Conservation (phyloP, 495 filamentous ascomycete genomes). For the Venustampulla echinocandica region DNA sequence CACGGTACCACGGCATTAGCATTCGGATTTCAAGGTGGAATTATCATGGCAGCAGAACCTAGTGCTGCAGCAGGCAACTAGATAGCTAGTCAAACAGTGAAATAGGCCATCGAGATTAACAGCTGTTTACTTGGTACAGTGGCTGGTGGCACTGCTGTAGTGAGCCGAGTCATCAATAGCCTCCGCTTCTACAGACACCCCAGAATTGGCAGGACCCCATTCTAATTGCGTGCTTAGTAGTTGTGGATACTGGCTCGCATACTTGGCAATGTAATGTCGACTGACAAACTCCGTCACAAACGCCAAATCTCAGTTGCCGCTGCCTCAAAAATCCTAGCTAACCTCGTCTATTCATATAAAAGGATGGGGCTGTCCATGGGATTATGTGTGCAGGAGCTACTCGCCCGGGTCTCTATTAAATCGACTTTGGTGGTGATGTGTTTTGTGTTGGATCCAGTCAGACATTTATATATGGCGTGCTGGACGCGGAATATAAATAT, state of each 20-base stretch:
- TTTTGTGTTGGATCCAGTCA: slow-evolving; percentile 98
- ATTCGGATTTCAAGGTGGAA: slow-evolving; percentile 94
- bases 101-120: slow-evolving; percentile 97
- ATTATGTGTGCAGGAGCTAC: slow-evolving; percentile 97
- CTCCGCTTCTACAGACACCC: no score
- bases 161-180: no score
- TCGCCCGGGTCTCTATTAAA: slow-evolving; percentile 94
- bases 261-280: slow-evolving; percentile 96
- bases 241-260: slow-evolving; percentile 99
- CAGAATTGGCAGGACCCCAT: no score
- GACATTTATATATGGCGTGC: slow-evolving; percentile 96
- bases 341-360: slow-evolving; percentile 97
- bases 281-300: slow-evolving; percentile 98
- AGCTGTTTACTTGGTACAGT: slow-evolving; percentile 88
- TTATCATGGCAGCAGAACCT: slow-evolving; percentile 96
- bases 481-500: slow-evolving; percentile 90
- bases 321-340: slow-evolving; percentile 95
- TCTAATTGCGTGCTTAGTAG: no score
- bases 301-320: slow-evolving; percentile 95
- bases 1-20: slow-evolving; percentile 97
- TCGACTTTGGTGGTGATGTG: slow-evolving; percentile 94
- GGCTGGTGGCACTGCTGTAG: slow-evolving; percentile 91
- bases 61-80: slow-evolving; percentile 93
- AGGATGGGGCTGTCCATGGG: slow-evolving; percentile 97
- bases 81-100: slow-evolving; percentile 98